Percentiles rank a stretch among this genome's conserved stretches.
These are phyloP conservation scores for Pseudopediastrum boryanum DNA, from an alignment of 139 green algal species.

Conservation along the genomic window DNA sequence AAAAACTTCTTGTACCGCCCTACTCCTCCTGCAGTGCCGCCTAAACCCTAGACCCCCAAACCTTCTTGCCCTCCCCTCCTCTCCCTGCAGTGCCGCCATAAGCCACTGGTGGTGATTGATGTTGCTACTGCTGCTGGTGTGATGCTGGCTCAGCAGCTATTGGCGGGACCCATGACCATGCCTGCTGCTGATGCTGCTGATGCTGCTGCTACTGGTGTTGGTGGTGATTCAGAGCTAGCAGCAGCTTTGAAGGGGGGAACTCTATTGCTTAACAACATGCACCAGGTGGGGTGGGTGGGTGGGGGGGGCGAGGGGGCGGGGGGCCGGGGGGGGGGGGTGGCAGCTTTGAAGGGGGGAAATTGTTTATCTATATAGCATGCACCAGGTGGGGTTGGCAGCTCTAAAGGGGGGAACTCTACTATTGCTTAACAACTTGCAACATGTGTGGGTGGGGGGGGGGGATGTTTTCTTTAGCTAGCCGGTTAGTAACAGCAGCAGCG, in stretches of 20 bases:
- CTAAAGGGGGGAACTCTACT: no score
- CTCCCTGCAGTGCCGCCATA: no score
- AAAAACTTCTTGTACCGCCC: no score
- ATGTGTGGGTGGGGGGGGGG: background rate
- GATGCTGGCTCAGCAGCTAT: background rate
- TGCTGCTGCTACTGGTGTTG: background rate
- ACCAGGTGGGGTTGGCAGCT: background rate
- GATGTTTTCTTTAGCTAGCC: no score
- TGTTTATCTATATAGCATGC: background rate
- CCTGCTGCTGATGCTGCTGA: background rate
- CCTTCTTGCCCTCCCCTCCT: no score
- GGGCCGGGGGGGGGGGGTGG: no score
- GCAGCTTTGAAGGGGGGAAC: background rate
- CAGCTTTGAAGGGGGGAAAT: background rate
- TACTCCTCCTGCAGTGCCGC: no score
- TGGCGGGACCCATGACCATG: background rate
- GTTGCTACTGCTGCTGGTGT: background rate
- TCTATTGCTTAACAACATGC: conserved; percentile 4
- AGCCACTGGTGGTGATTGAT: no score
- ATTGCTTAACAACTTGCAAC: background rate
- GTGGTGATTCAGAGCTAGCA: background rate
- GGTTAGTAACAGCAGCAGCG: no score
- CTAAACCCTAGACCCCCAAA: no score
- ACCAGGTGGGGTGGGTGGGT: no score
- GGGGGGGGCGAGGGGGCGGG: background rate